These are phyloP conservation scores for Fusarium sp. DNA, from an alignment of 2,329 filamentous ascomycete genomes.

Conservation along the genomic window DNA sequence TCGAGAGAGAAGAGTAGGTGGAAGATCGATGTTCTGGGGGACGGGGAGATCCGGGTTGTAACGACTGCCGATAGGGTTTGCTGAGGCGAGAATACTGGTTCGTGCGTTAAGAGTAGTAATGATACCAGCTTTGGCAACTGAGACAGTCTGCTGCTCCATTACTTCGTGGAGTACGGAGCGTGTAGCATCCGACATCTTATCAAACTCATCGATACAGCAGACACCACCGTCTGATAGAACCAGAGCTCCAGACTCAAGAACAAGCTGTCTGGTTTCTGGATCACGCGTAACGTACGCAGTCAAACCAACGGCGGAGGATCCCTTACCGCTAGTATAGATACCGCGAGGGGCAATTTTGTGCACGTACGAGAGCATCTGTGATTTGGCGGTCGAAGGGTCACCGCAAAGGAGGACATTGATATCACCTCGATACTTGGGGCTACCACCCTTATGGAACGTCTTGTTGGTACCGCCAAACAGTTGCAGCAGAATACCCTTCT, in stretches of 20 bases:
- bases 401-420: slow-evolving; percentile 98
- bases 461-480: slow-evolving; percentile 99
- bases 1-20: slow-evolving; percentile 92
- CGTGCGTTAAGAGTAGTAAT: slow-evolving; percentile 96
- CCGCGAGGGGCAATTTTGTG: slow-evolving; percentile 96
- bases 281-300: slow-evolving; percentile 86
- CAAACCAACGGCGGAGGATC: slow-evolving; percentile 83
- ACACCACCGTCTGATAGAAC: slow-evolving; percentile 86
- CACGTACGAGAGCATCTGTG: slow-evolving; percentile 92
- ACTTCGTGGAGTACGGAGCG: slow-evolving; percentile 88
- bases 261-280: slow-evolving; percentile 82
- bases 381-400: slow-evolving; percentile 97
- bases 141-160: slow-evolving; percentile 90
- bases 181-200: slow-evolving; percentile 86
- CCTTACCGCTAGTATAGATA: slow-evolving; percentile 85
- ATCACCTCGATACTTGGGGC: slow-evolving; percentile 94
- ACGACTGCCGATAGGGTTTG: slow-evolving; percentile 97
- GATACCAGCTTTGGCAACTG: slow-evolving; percentile 90
- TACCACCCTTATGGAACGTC: slow-evolving; percentile 95
- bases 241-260: slow-evolving; percentile 83
- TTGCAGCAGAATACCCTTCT: slow-evolving; percentile 97
- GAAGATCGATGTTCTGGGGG: slow-evolving; percentile 97
- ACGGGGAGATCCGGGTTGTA: slow-evolving; percentile 97
- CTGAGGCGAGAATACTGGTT: slow-evolving; percentile 94
- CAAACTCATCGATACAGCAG: slow-evolving; percentile 87